Conservation (phyloP, 163 green algal species). For the Chlamydomonas reinhardtii region DNA sequence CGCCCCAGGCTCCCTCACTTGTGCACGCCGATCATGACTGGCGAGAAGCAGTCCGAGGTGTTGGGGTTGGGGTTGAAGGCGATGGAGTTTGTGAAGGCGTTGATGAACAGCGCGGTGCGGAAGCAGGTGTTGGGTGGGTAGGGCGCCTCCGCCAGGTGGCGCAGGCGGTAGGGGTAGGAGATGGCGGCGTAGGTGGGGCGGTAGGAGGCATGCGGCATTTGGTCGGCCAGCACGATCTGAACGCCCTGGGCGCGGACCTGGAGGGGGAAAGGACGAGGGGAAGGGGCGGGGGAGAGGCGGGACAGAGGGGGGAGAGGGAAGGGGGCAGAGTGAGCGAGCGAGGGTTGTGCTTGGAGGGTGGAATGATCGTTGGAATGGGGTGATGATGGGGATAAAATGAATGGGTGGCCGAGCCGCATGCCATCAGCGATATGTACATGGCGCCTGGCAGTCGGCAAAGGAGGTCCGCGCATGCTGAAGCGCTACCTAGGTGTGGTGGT, state of each 20-base stretch:
- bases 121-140: conserved; percentile 52
- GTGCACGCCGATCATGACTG: conserved; percentile 37
- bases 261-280: background rate
- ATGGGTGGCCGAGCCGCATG: too few relatives aligned
- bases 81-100: conserved; percentile 50
- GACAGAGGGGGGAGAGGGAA: too few relatives aligned
- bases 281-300: background rate
- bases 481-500: too few relatives aligned
- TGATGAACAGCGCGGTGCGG: conserved; percentile 47
- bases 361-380: too few relatives aligned
- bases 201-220: conserved; percentile 48
- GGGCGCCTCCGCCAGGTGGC: conserved; percentile 39
- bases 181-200: conserved; percentile 49
- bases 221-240: conserved; percentile 32
- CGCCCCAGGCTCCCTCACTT: background rate
- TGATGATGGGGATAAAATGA: too few relatives aligned
- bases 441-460: too few relatives aligned
- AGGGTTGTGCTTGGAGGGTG: too few relatives aligned
- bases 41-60: conserved; percentile 37
- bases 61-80: conserved; percentile 43
- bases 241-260: conserved; percentile 22
- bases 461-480: too few relatives aligned
- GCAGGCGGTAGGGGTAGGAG: conserved; percentile 49
- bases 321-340: too few relatives aligned
- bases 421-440: too few relatives aligned